A percentile compares a stretch with the other conserved stretches of the same genome.
Evolutionary conservation across 164 flowering plant species (phyloP).

Genomic region (Taxillus chinensis): DNA sequence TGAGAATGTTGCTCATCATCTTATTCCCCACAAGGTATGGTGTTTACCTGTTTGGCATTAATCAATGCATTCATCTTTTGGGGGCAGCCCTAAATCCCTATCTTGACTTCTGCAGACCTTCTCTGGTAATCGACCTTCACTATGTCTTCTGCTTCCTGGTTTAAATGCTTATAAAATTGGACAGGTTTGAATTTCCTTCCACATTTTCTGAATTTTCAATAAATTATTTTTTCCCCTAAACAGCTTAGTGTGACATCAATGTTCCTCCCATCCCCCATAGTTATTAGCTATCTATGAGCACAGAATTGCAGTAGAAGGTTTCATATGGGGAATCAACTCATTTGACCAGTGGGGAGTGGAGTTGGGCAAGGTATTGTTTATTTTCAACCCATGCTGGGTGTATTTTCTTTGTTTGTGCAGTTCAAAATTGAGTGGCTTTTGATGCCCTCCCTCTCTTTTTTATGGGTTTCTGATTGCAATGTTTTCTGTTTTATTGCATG

Average conservation of each 20-base stretch:
- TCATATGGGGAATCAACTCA: slow-evolving; percentile 96
- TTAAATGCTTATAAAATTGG: slow-evolving; percentile 84
- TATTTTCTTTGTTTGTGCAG: background rate
- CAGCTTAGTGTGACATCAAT: too few species aligned
- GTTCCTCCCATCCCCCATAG: slow-evolving; percentile 26
- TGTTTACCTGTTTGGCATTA: slow-evolving; percentile 1
- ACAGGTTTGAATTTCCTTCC: slow-evolving; percentile 42
- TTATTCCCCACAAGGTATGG: slow-evolving; percentile 82
- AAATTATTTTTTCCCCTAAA: too few species aligned
- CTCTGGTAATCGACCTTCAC: slow-evolving; percentile 88
- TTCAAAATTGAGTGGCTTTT: background rate
- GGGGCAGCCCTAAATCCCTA: slow-evolving; percentile 3
- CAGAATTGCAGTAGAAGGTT: slow-evolving; percentile 92
- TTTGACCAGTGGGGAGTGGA: slow-evolving; percentile 99
- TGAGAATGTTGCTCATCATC: slow-evolving; percentile 80
- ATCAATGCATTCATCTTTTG: slow-evolving; percentile 5
- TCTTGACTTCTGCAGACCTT: slow-evolving; percentile 53
- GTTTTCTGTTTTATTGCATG: background rate
- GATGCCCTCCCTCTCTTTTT: background rate
- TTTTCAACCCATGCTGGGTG: background rate
- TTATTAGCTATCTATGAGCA: slow-evolving; percentile 91
- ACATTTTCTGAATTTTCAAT: background rate
- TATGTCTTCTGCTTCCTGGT: slow-evolving; percentile 81
- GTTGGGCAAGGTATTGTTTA: slow-evolving; percentile 72
- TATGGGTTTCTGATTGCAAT: background rate